phyloP scores from a whole-genome alignment of 1,139 yeast species.

The Tardiomyces digboiensis region DNA sequence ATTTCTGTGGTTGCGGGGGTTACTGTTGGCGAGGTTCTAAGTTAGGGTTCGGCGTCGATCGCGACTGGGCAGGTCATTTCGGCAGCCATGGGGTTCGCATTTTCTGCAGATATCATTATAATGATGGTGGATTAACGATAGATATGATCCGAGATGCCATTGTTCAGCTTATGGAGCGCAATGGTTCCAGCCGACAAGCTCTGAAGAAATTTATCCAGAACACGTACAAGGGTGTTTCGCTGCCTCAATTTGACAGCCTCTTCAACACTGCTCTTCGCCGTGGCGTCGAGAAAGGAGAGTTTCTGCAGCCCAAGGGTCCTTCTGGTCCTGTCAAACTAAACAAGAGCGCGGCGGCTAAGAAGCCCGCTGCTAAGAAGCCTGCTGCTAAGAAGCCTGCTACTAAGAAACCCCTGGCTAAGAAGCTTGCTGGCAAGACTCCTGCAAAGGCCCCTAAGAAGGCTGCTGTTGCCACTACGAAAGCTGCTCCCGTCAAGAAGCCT shows the following conservation, averaged over 20 bases:
- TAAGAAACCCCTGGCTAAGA: constrained; percentile 7
- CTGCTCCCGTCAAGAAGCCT: constrained; percentile 15
- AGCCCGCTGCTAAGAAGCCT: constrained; percentile 10
- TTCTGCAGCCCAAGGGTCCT: constrained; percentile 80
- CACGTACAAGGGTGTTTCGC: constrained; percentile 44
- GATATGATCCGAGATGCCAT: constrained; percentile 77
- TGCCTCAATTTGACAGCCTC: constrained; percentile 60
- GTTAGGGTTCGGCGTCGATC: background rate
- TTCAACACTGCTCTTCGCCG: constrained; percentile 74
- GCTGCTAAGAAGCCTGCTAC: constrained; percentile 4
- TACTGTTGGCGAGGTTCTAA: no score
- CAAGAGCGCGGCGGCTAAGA: constrained; percentile 30
- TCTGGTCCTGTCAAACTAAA: constrained; percentile 63
- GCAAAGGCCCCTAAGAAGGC: constrained; percentile 24
- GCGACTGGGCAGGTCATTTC: background rate
- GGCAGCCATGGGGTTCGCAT: background rate
- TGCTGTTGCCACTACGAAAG: constrained; percentile 16
- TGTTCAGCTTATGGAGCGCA: constrained; percentile 61
- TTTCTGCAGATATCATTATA: background rate
- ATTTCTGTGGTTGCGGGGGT: no score
- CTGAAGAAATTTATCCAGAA: constrained; percentile 62
- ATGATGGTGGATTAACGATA: background rate
- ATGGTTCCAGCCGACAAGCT: constrained; percentile 75
- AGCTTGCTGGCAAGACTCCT: constrained; percentile 12
- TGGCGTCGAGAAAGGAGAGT: constrained; percentile 71